These are phyloP conservation scores for Saccharum officinarum DNA, from an alignment of 176 grass and related monocot species.

Conservation along the genomic window DNA sequence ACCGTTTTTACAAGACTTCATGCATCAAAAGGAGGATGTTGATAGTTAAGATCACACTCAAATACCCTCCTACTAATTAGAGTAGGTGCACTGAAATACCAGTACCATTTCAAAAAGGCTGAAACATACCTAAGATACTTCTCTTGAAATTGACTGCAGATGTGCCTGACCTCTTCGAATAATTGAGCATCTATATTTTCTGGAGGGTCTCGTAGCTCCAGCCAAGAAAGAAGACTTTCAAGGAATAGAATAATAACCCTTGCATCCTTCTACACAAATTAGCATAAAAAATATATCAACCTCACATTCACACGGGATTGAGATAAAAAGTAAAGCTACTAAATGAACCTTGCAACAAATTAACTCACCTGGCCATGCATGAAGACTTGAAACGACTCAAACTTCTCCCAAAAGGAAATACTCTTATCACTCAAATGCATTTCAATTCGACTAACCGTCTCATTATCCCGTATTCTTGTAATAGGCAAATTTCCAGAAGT, in stretches of 20 bases:
- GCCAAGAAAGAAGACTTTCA: slow-evolving; percentile 4
- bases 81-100: no score
- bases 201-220: background rate
- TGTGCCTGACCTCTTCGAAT: slow-evolving; percentile 8
- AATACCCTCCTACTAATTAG: background rate
- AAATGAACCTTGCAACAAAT: background rate
- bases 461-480: background rate
- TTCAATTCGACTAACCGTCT: background rate
- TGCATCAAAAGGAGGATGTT: background rate
- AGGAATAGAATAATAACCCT: slow-evolving; percentile 22
- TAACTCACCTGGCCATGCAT: slow-evolving; percentile 35
- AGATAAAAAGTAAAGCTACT: background rate
- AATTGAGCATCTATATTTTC: slow-evolving; percentile 25
- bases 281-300: background rate
- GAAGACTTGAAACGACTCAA: slow-evolving; percentile 42
- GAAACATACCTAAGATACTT: slow-evolving; percentile 16
- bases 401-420: slow-evolving; percentile 28
- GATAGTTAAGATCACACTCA: background rate
- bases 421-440: background rate
- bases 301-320: background rate
- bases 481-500: background rate
- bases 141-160: slow-evolving; percentile 34
- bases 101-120: background rate
- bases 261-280: slow-evolving; percentile 37
- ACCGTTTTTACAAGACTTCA: background rate